These are phyloP conservation scores for Harrya chromipes DNA, from an alignment of 768 basidiomycete genomes.

Conservation along the genomic window DNA sequence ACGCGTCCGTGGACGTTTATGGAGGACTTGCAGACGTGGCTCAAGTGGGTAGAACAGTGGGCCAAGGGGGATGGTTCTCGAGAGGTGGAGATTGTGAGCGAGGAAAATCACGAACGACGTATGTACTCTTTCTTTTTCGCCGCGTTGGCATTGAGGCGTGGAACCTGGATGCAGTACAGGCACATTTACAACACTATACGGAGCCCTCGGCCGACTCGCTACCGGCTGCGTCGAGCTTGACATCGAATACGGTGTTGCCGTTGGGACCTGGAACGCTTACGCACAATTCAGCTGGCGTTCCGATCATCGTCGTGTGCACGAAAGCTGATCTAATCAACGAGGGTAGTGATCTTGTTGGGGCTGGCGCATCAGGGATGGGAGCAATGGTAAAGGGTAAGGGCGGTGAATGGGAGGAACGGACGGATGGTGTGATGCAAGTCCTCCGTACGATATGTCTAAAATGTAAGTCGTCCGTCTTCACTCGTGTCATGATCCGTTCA, in stretches of 20 bases:
- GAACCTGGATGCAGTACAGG: conserved; percentile 58
- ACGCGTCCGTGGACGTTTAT: conserved; percentile 91
- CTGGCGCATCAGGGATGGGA: conserved; percentile 78
- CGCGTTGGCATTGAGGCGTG: background rate
- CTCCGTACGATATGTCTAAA: conserved; percentile 88
- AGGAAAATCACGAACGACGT: conserved; percentile 84
- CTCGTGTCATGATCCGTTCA: background rate
- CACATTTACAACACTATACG: conserved; percentile 84
- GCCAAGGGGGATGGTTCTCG: conserved; percentile 62
- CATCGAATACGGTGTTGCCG: conserved; percentile 69
- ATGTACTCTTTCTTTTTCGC: conserved; percentile 30
- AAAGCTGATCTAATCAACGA: conserved; percentile 94
- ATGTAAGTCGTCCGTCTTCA: conserved; percentile 52
- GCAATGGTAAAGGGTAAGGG: conserved; percentile 92
- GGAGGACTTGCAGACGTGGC: conserved; percentile 80
- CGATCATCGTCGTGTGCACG: conserved; percentile 86
- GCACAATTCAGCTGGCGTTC: conserved; percentile 81
- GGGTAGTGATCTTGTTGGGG: conserved; percentile 60
- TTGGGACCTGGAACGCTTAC: conserved; percentile 83
- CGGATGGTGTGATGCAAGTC: conserved; percentile 94
- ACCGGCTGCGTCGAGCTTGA: conserved; percentile 56
- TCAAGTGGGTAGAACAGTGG: conserved; percentile 84
- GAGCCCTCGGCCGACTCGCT: conserved; percentile 73
- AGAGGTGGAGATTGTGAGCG: conserved; percentile 70
- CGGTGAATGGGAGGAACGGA: conserved; percentile 92